Evolutionary conservation across 2,329 filamentous ascomycete genomes (phyloP), one percentile per base, ranked within the genome.

Genomic region (Xylariales sp.): DNA sequence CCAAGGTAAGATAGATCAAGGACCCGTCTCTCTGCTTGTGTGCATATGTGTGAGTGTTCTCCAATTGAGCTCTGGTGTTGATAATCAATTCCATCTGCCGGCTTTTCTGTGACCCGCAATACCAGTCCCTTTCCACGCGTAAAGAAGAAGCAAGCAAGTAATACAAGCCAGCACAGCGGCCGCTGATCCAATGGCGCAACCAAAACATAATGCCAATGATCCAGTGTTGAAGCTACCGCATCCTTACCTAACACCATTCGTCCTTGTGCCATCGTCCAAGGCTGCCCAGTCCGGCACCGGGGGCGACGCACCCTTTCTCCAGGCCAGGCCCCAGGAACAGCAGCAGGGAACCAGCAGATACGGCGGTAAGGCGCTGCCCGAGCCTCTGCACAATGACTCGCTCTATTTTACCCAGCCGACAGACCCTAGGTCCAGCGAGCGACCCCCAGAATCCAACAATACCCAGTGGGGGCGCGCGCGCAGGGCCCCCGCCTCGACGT

Each of bases 381-480:
- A 59, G 38, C 49, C 49, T 13, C 57, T 63, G 17, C 51, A 61
- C 52, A 61, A 55, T 46, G 48, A 57, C 36, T 42, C 50, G 12
- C 52, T 73, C 43, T 60, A 56, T 57, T 71, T 73, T 53, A 62
- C 66, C 18, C 65, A 71, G 42, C 69, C 67, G 24, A 49, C 61
- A 24, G 60, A 65, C 45, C 65, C 71, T 38, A 72, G 70, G 49
- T 72, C 68, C 11, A 70, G 65, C 53, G 67, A 72, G 48, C 59
- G 69, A 13, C 70, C 70, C 4, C 53, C 67, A 25, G 59, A 62
- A 30, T 72, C 70, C 40, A 72, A 76, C 57, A 78, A 78, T 56
- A 73, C 70, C 31, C 59, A 70, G 33, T 78, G 74, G 74, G 74
- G 67, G 5, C 63, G 74, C n/a, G 68, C 73, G n/a, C 62, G 72